A percentile compares a stretch with the other conserved stretches of the same genome.
phyloP scores from a whole-genome alignment of 2,329 filamentous ascomycete genomes.

The Alternaria solani region DNA sequence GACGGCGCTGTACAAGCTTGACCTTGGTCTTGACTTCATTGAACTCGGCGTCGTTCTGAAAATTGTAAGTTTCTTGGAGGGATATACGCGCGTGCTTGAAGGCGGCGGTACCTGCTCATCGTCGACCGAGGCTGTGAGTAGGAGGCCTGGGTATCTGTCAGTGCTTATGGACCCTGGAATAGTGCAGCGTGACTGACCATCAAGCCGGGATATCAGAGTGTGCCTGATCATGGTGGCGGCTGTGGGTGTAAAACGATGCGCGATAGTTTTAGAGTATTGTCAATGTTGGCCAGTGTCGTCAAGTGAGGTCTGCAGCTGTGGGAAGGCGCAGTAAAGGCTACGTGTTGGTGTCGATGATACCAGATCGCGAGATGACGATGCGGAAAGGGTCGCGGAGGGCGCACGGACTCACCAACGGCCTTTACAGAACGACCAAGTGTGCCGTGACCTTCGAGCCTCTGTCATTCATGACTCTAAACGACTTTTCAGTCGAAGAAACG shows the following conservation, averaged over 20 bases:
- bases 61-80: conserved; percentile 19
- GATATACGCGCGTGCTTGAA: background rate
- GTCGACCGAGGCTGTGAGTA: conserved; percentile 93
- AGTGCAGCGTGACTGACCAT: conserved; percentile 65
- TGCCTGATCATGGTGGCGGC: conserved; percentile 76
- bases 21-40: conserved; percentile 89
- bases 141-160: conserved; percentile 71
- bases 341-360: conserved; percentile 38
- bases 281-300: background rate
- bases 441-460: background rate
- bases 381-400: conserved; percentile 33
- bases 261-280: background rate
- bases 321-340: conserved; percentile 30
- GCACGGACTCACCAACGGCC: conserved; percentile 21
- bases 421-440: background rate
- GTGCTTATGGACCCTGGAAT: conserved; percentile 10
- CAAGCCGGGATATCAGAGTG: conserved; percentile 92
- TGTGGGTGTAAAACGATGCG: background rate
- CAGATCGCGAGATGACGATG: conserved; percentile 29
- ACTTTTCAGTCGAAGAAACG: accelerated
- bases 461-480: background rate
- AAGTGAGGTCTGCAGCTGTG: background rate
- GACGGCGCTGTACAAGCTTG: conserved; percentile 86
- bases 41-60: conserved; percentile 74
- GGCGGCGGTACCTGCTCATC: conserved; percentile 72